These are phyloP conservation scores for Candida tropicalis DNA, from an alignment of 1,139 yeast genomes.

Conservation along the genomic window DNA sequence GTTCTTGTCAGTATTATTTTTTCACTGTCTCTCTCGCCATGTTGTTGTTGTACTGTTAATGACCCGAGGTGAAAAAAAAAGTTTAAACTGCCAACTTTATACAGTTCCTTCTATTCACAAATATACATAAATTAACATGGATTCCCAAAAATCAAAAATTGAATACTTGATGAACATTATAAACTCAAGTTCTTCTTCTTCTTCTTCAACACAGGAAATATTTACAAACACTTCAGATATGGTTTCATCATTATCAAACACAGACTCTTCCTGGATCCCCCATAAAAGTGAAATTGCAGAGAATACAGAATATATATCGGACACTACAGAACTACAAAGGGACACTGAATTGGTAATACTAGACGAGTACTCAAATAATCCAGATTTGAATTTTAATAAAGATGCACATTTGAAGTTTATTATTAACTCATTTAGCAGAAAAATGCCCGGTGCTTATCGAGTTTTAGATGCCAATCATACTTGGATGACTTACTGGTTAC, in stretches of 20 bases:
- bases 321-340: slow-evolving; percentile 42
- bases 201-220: slow-evolving; percentile 1
- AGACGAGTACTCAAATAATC: slow-evolving; percentile 18
- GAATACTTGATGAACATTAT: slow-evolving; percentile 13
- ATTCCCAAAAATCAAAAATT: slow-evolving; percentile 2
- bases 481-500: slow-evolving; percentile 88
- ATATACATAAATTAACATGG: slow-evolving; percentile 7
- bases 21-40: neutral
- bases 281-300: slow-evolving; percentile 14
- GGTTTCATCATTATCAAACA: slow-evolving; percentile 5
- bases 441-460: slow-evolving; percentile 51
- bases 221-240: slow-evolving; percentile 5
- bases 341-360: slow-evolving; percentile 41
- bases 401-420: slow-evolving; percentile 23
- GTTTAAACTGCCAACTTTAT: too few relatives aligned
- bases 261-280: slow-evolving; percentile 1
- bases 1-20: neutral
- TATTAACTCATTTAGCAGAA: slow-evolving; percentile 34
- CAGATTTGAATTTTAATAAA: slow-evolving; percentile 17
- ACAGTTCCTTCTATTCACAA: too few relatives aligned
- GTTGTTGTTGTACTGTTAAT: neutral
- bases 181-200: slow-evolving; percentile 6
- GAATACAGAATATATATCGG: slow-evolving; percentile 22
- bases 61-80: neutral
- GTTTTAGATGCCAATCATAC: slow-evolving; percentile 84